Conservation (phyloP, 805 yeast genomes). For the Metschnikowia rubicola region DNA sequence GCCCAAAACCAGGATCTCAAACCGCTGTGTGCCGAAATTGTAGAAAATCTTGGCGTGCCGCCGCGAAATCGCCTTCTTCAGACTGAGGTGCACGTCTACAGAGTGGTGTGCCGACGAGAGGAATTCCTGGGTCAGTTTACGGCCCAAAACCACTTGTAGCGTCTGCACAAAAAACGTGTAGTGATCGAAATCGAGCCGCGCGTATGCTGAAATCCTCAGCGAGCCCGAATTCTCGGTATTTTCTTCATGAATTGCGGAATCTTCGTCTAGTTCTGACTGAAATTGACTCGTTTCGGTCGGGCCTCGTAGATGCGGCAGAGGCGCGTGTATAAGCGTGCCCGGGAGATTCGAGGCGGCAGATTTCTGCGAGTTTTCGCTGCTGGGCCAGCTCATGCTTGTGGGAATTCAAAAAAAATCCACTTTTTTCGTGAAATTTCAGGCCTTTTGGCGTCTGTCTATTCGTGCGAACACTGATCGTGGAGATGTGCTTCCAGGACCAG, state of each 20-base stretch:
- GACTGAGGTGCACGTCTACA: constrained; percentile 89
- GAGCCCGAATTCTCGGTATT: no score
- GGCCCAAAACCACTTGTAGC: constrained; percentile 87
- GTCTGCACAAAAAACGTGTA: constrained; percentile 96
- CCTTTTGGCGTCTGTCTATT: no score
- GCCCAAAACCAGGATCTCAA: constrained; percentile 88
- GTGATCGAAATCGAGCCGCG: constrained; percentile 83
- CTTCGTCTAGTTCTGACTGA: no score
- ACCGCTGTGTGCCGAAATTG: constrained; percentile 93
- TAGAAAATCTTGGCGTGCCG: constrained; percentile 94
- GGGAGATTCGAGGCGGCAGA: background rate
- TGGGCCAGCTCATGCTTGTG: constrained; percentile 13
- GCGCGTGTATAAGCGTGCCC: background rate
- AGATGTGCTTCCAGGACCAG: no score
- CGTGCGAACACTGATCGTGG: no score
- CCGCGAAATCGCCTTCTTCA: constrained; percentile 89
- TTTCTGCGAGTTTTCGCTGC: constrained; percentile 5
- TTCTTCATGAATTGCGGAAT: no score
- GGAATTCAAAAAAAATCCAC: background rate
- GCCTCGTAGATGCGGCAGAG: constrained; percentile 8
- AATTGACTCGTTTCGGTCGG: background rate
- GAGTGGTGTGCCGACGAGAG: constrained; percentile 65
- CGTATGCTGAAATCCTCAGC: constrained; percentile 53
- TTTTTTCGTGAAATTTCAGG: background rate
- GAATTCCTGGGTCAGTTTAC: constrained; percentile 56